Evolutionary conservation across 176 grass and related monocot genomes (phyloP), one percentile per base, ranked within the genome.

Genomic region (Ensete glaucum): DNA sequence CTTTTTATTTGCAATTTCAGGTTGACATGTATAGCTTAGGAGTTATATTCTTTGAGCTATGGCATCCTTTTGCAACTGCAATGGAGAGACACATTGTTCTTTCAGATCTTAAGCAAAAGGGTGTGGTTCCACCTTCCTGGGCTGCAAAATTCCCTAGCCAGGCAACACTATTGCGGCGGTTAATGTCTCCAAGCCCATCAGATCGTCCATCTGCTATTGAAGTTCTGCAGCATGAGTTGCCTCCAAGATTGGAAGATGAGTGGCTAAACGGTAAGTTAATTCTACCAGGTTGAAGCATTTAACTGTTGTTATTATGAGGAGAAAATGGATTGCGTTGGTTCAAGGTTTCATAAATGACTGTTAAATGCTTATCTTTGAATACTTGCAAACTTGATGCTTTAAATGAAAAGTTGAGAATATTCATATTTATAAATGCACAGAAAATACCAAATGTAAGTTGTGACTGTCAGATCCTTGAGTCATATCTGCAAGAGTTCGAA

Each of bases 1-100:
- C 65, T 68, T 21, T n/a, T 75, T 54, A 21, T 26, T 67, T 62
- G 57, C 77, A 57, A 58, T 58, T 62, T 81, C 75, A 97, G 94
- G 94, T 90, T 77, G 94, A 97, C 77, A 97, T 97, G 90, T 97
- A 97, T 73, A 97, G 94, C 82, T 78, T 92, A 54, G 94, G 94
- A 76, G 86, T 97, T 48, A 97, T 97, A 85, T 97, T 97, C 69
- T 97, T 97, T 78, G 94, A 97, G 88, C 88, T 97, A 69, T 97
- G 90, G 90, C 90, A 97, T 71, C 94, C 94, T 73, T 93, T 97
- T 93, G 73, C 79, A 80, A 97, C 94, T 25, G 90, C 83, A 24
- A 97, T 97, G 94, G 94, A 97, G 77, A 88, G 94, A 9, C 74
- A 93, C 75, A 80, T 91, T 82, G 90, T 97, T 87, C 90, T 97